A percentile compares a stretch with the other conserved stretches of the same genome.
phyloP scores from a whole-genome alignment of 805 yeast genomes.

The Hanseniaspora pseudoguilliermondii region DNA sequence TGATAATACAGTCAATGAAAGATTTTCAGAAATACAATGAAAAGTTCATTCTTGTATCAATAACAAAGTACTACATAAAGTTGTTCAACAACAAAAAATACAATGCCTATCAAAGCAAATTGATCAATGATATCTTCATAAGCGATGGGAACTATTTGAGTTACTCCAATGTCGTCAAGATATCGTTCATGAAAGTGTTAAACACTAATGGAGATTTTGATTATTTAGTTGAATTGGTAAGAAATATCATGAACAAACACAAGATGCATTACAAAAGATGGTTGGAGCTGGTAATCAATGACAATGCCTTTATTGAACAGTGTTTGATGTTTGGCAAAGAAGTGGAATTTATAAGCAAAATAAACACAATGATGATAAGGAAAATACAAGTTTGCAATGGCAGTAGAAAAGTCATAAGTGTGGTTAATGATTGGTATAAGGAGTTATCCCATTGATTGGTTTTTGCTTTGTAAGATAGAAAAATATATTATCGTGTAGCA shows the following conservation, averaged over 20 bases:
- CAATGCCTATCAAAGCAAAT: slow-evolving; percentile 31
- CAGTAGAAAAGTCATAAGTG: slow-evolving; percentile 44
- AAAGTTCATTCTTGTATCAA: slow-evolving; percentile 38
- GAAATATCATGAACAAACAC: slow-evolving; percentile 37
- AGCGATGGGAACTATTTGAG: slow-evolving; percentile 21
- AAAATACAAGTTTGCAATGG: slow-evolving; percentile 55
- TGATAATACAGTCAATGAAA: background rate
- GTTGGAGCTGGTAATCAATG: slow-evolving; percentile 31
- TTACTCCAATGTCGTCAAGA: slow-evolving; percentile 26
- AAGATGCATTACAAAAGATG: slow-evolving; percentile 39
- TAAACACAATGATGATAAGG: slow-evolving; percentile 33
- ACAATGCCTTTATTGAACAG: slow-evolving; percentile 20
- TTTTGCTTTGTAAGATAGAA: background rate
- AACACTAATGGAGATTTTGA: slow-evolving; percentile 50
- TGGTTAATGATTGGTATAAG: slow-evolving; percentile 54
- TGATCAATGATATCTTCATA: slow-evolving; percentile 22
- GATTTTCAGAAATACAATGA: slow-evolving; percentile 28
- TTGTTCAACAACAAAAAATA: slow-evolving; percentile 37
- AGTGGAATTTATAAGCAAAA: slow-evolving; percentile 12
- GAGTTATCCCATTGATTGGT: slow-evolving; percentile 17
- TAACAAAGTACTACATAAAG: slow-evolving; percentile 42
- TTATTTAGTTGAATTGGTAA: slow-evolving; percentile 39
- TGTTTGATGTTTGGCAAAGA: background rate
- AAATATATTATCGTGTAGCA: no score
- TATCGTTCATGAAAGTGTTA: slow-evolving; percentile 34